A percentile compares a stretch with the other conserved stretches of the same genome.
Evolutionary conservation across 106 monocot genomes (phyloP).

Genomic region (Platanthera guangdongensis): DNA sequence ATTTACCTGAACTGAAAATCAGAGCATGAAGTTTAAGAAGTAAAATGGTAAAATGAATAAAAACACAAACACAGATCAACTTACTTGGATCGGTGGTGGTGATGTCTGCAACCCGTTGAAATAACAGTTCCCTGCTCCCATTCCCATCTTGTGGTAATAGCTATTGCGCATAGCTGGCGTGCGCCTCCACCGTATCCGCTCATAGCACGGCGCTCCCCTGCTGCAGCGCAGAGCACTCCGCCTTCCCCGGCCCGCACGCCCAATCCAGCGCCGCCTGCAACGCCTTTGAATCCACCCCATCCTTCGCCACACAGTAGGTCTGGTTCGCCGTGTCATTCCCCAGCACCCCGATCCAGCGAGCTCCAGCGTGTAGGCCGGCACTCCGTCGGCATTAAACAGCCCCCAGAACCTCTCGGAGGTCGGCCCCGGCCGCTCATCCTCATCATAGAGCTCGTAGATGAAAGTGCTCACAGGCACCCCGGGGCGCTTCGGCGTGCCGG

Average conservation of each 20-base stretch:
- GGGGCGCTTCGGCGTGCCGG: slow-evolving; percentile 89
- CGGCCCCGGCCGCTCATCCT: slow-evolving; percentile 69
- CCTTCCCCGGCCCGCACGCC: slow-evolving; percentile 97
- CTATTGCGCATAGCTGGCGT: slow-evolving; percentile 78
- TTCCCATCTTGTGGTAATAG: slow-evolving; percentile 89
- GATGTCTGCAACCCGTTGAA: slow-evolving; percentile 91
- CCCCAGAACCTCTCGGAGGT: slow-evolving; percentile 88
- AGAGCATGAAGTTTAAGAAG: too few species aligned
- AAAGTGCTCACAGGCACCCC: slow-evolving; percentile 70
- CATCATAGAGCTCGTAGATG: slow-evolving; percentile 91
- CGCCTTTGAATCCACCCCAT: slow-evolving; percentile 77
- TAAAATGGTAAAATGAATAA: not conserved
- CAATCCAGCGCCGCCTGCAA: slow-evolving; percentile 94
- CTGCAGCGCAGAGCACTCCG: slow-evolving; percentile 68
- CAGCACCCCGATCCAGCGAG: slow-evolving; percentile 61
- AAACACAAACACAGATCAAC: not conserved
- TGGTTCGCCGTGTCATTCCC: slow-evolving; percentile 82
- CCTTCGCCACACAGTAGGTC: slow-evolving; percentile 73
- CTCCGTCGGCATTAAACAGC: slow-evolving; percentile 58
- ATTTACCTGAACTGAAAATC: too few species aligned
- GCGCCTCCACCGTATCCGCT: slow-evolving; percentile 62
- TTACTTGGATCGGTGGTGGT: slow-evolving; percentile 95
- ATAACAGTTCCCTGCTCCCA: slow-evolving; percentile 78
- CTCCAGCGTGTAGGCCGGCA: slow-evolving; percentile 67
- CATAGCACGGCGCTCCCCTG: slow-evolving; percentile 77